These are phyloP conservation scores for Trebouxia gelatinosa DNA, from an alignment of 163 green algal genomes.

Conservation along the genomic window DNA sequence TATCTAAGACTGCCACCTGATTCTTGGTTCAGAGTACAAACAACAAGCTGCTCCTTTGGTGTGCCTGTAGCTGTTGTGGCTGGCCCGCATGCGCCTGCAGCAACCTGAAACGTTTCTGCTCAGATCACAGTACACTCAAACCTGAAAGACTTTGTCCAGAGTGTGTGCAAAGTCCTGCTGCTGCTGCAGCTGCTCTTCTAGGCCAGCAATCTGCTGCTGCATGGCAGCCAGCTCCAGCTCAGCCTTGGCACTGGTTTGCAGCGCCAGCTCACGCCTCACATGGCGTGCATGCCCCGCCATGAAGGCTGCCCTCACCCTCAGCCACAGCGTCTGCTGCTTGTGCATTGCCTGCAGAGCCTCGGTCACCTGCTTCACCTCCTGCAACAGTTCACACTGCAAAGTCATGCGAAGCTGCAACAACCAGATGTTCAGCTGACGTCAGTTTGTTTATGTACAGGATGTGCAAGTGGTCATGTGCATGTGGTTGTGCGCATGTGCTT, in stretches of 20 bases:
- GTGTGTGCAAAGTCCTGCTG: constrained; percentile 20
- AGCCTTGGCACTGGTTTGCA: constrained; percentile 4
- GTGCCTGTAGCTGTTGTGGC: too few species aligned
- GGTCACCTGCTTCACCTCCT: background rate
- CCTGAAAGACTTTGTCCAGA: constrained; percentile 11
- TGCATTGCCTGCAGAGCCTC: constrained; percentile 6
- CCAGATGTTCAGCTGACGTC: too few species aligned
- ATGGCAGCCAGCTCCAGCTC: constrained; percentile 14
- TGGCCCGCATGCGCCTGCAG: too few species aligned
- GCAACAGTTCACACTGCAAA: background rate
- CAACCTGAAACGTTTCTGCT: too few species aligned
- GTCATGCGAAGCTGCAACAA: background rate
- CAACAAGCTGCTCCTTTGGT: too few species aligned
- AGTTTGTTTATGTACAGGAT: too few species aligned
- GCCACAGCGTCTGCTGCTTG: constrained; percentile 24
- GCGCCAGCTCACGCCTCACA: constrained; percentile 8
- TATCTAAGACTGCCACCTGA: too few species aligned
- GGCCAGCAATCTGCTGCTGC: background rate
- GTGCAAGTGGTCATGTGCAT: too few species aligned
- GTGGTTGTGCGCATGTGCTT: too few species aligned
- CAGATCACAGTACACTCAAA: too few species aligned
- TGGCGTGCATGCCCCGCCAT: background rate
- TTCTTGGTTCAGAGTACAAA: too few species aligned
- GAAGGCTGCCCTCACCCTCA: constrained; percentile 1
- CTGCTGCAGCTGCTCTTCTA: constrained; percentile 16